Evolutionary conservation across 192 early-diverging fungal genomes (phyloP).

Genomic region (Coemansia sp.): DNA sequence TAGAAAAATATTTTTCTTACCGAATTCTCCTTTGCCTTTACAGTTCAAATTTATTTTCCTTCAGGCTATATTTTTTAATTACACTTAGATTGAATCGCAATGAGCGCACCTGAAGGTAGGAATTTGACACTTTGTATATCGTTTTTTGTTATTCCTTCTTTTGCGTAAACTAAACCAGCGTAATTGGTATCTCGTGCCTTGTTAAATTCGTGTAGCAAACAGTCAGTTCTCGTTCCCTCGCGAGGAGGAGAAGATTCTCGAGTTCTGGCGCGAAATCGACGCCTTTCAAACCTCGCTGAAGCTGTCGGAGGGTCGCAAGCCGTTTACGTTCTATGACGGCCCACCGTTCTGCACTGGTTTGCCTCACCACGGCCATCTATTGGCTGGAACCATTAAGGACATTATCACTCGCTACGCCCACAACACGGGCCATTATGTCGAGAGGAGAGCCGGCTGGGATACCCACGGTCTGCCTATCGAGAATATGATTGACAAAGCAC

Average conservation of each 20-base stretch:
- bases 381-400: slow-evolving; percentile 99
- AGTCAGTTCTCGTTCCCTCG: slow-evolving; percentile 81
- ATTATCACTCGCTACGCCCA: slow-evolving; percentile 96
- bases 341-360: slow-evolving; percentile 98
- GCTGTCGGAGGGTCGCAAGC: slow-evolving; percentile 83
- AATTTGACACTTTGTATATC: background rate
- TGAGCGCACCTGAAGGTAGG: slow-evolving; percentile 23
- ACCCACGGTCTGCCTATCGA: slow-evolving; percentile 79
- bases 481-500: slow-evolving; percentile 94
- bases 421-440: slow-evolving; percentile 94
- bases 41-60: background rate
- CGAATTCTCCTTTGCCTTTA: background rate
- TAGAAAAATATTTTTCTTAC: background rate
- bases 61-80: background rate
- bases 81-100: background rate
- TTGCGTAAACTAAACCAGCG: background rate
- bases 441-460: slow-evolving; percentile 98
- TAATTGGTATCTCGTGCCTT: background rate
- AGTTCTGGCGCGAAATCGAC: slow-evolving; percentile 97
- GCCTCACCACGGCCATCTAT: slow-evolving; percentile 98
- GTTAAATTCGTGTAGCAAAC: slow-evolving; percentile 16
- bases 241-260: slow-evolving; percentile 92
- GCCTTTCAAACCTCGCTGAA: slow-evolving; percentile 91
- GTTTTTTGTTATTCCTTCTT: background rate
- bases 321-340: slow-evolving; percentile 96